Evolutionary conservation across 208 protist genomes (phyloP).

Genomic region (Trypanosoma avium): DNA sequence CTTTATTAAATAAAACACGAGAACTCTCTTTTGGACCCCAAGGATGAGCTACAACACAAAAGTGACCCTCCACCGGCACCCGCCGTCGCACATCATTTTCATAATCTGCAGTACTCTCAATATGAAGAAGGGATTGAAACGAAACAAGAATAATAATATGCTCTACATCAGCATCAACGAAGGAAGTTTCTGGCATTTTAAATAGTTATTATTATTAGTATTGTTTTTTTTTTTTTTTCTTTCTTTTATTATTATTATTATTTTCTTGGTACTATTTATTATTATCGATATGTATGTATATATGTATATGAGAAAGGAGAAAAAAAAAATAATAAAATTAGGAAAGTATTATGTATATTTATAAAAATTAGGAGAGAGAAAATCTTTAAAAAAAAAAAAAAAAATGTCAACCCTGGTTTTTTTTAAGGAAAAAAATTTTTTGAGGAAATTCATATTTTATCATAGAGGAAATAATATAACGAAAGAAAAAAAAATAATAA

Average conservation of each 20-base stretch:
- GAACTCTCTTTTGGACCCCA: neutral
- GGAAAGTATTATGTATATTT: no score
- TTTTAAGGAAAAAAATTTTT: no score
- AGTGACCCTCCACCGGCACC: slow-evolving; percentile 25
- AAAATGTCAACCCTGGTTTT: no score
- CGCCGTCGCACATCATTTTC: neutral
- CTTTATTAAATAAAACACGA: slow-evolving; percentile 12
- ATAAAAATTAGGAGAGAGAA: no score
- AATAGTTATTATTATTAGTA: neutral
- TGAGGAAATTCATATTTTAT: neutral
- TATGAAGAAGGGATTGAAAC: slow-evolving; percentile 17
- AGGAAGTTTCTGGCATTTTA: neutral
- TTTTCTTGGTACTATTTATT: neutral
- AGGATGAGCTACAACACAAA: slow-evolving; percentile 7
- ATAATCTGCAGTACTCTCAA: neutral
- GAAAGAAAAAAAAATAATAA: neutral
- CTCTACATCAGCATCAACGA: slow-evolving; percentile 15
- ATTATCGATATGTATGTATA: no score
- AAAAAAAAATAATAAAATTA: no score
- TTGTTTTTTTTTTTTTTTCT: neutral
- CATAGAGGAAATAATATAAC: neutral
- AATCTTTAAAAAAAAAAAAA: no score
- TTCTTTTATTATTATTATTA: neutral
- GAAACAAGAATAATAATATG: slow-evolving; percentile 15
- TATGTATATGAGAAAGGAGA: no score